Percentiles rank a stretch among this genome's conserved stretches.
These are phyloP conservation scores for Fusarium annulatum DNA, from an alignment of 2,329 filamentous ascomycete genomes.

Conservation along the genomic window DNA sequence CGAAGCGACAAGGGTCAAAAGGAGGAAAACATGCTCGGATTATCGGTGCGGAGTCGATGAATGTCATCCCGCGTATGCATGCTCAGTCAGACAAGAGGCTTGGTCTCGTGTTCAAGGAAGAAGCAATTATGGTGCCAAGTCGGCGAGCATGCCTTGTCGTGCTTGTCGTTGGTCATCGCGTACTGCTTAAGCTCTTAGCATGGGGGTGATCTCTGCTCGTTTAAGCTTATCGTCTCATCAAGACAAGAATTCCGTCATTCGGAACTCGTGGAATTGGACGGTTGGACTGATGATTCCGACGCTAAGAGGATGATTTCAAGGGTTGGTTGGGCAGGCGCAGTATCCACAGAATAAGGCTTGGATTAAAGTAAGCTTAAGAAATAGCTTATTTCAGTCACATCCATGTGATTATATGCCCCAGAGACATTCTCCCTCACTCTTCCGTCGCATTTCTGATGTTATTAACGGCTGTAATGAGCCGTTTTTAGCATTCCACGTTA, in stretches of 20 bases:
- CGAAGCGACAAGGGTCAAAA: constrained; percentile 16
- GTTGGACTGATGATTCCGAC: constrained; percentile 12
- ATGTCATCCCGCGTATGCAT: background rate
- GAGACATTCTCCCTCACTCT: background rate
- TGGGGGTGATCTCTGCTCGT: constrained; percentile 7
- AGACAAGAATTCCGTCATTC: constrained; percentile 26
- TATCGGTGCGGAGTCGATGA: constrained; percentile 8
- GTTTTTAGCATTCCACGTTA: background rate
- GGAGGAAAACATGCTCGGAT: background rate
- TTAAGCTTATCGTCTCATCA: constrained; percentile 27
- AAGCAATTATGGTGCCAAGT: background rate
- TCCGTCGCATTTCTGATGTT: background rate
- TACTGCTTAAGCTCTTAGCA: background rate
- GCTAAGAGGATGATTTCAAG: background rate
- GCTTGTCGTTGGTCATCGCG: background rate
- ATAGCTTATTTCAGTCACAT: constrained; percentile 1
- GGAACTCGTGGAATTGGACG: constrained; percentile 25
- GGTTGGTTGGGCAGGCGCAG: background rate
- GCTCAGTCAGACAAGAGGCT: background rate
- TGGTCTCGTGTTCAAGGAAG: background rate
- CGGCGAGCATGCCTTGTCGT: background rate
- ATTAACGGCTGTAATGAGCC: rapidly evolving
- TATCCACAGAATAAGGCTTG: constrained; percentile 29
- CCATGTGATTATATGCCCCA: background rate
- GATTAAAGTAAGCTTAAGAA: constrained; percentile 28